phyloP scores from a whole-genome alignment of 805 yeast genomes.

The Candida glaebosa region DNA sequence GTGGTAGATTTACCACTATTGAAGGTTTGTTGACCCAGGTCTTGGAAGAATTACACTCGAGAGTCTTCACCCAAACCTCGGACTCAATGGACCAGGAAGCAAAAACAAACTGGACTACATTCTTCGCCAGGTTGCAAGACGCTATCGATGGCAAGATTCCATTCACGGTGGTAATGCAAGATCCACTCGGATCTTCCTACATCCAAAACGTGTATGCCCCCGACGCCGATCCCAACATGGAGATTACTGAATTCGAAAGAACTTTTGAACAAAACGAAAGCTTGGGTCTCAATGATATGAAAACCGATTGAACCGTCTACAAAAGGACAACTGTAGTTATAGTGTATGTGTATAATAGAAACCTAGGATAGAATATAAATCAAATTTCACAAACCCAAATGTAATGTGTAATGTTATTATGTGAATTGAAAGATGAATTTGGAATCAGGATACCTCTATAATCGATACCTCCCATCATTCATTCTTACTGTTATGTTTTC shows the following conservation, averaged over 20 bases:
- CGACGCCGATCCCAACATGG: conserved; percentile 95
- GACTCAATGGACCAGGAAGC: conserved; percentile 86
- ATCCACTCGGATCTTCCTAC: conserved; percentile 92
- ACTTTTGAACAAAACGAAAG: conserved; percentile 87
- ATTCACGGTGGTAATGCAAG: conserved; percentile 86
- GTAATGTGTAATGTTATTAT: not conserved
- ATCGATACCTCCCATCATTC: not conserved
- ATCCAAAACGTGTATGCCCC: conserved; percentile 99
- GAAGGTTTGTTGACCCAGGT: conserved; percentile 93
- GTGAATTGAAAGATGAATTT: too few relatives aligned
- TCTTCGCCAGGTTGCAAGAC: conserved; percentile 67
- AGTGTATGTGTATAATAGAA: not conserved
- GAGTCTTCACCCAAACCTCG: conserved; percentile 81
- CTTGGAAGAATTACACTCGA: conserved; percentile 77
- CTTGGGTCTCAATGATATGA: conserved; percentile 69
- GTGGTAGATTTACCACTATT: conserved; percentile 95
- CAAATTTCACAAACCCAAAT: too few relatives aligned
- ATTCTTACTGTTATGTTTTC: not conserved
- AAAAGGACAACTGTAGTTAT: conserved; percentile 6
- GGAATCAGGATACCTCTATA: not conserved
- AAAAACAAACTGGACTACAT: conserved; percentile 75
- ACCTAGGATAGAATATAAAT: not conserved
- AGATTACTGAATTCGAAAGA: conserved; percentile 84
- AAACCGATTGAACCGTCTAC: conserved; percentile 20
- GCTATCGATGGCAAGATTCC: conserved; percentile 79